A percentile compares a stretch with the other conserved stretches of the same genome.
These are phyloP conservation scores for Cordyceps sp. DNA, from an alignment of 2,329 filamentous ascomycete species.

Conservation along the genomic window DNA sequence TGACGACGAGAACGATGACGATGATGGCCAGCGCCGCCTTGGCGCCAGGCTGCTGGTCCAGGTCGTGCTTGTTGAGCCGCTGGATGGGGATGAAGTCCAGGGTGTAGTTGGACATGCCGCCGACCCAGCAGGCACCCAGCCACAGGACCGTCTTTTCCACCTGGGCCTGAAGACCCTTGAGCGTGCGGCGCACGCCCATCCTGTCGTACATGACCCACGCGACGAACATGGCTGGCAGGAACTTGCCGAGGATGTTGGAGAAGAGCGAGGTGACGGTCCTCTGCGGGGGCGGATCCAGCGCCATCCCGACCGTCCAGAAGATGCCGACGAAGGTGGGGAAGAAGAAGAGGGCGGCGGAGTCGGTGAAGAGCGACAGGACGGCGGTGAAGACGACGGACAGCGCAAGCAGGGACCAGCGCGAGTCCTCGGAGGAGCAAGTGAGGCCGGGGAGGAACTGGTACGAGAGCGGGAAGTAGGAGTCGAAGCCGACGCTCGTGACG, in stretches of 20 bases:
- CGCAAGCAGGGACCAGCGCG: constrained; percentile 69
- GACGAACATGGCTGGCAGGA: constrained; percentile 75
- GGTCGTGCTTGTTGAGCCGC: constrained; percentile 78
- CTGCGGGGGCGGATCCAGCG: constrained; percentile 67
- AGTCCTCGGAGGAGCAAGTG: constrained; percentile 54
- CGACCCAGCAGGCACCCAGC: constrained; percentile 82
- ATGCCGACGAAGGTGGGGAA: constrained; percentile 65
- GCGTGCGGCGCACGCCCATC: constrained; percentile 57
- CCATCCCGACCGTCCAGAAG: constrained; percentile 81
- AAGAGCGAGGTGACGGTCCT: constrained; percentile 53
- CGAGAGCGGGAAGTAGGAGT: constrained; percentile 77
- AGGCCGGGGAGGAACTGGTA: constrained; percentile 59
- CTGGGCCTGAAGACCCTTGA: constrained; percentile 61
- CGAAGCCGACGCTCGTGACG: constrained; percentile 62
- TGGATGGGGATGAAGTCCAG: constrained; percentile 88
- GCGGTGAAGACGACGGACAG: constrained; percentile 68
- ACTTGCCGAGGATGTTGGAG: constrained; percentile 62
- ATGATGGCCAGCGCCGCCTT: constrained; percentile 68
- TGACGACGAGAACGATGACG: constrained; percentile 48
- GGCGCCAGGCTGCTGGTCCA: constrained; percentile 77
- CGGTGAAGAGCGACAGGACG: constrained; percentile 66
- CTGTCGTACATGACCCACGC: constrained; percentile 78
- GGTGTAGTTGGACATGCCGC: constrained; percentile 85
- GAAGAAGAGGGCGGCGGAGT: constrained; percentile 67
- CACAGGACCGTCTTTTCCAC: constrained; percentile 82